Base-by-base conservation (phyloP, 2,329 filamentous ascomycete genomes). In the Alternaria consortialis region DNA sequence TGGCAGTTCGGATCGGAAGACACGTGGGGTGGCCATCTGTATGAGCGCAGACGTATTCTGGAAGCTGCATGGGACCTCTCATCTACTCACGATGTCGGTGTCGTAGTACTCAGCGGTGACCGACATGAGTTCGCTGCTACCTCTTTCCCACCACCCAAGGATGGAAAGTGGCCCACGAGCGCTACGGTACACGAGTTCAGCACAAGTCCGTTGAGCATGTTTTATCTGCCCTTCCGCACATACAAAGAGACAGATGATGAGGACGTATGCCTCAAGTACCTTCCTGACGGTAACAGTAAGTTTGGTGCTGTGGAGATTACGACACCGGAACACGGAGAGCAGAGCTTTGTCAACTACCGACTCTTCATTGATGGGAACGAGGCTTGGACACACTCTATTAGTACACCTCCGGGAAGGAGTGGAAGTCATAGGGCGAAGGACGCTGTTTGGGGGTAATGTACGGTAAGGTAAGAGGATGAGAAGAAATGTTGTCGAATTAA, bases 101-200 rank as follows among this genome's bases (percentile, higher is more conserved):
- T 98, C 7, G 85, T 97, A 3, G 84, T 98, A 12, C 83, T 99
- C 11, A 95, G 91, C 15, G 95, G 95, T 1, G 95, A 99, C 74
- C 85, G 95, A n/a, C 95, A 99, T 75, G 95, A 99, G 78, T 98
- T 98, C 77, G 95, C 92, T 2, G 94, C 94, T 0, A 98, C 94
- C 0, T 88, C 90, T 0, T 90, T 89, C 70, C 87, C 87, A 8
- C 85, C 86, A 13, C 80, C 90, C 84, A 15, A 88, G 85, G n/a
- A 87, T 84, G 63, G 83, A 68, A 53, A 84, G 81, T 64, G 87
- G 87, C 50, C 86, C 79, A 57, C 76, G 2, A 77, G 72, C 36
- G 71, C 77, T 2, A 74, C 74, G 2, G 91, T 96, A 0, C 90
- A 97, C 71, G 95, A 99, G 77, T 98, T 97, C 79, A 95, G 92